Base-by-base conservation (phyloP, 345 rosid species). In the Sonneratia alba region DNA sequence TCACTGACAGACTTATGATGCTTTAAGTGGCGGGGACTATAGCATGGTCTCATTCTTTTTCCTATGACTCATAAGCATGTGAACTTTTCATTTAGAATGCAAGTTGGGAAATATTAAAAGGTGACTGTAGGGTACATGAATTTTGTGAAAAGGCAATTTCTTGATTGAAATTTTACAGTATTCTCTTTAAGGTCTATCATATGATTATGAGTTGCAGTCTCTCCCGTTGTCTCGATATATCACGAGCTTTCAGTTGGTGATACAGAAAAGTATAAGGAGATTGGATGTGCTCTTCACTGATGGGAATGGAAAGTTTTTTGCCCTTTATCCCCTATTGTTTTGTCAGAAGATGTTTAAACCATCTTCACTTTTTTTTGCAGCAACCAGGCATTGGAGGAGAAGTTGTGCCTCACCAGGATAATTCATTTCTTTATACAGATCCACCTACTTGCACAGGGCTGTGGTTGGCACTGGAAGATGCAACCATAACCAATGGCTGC, bases 341-440 rank as follows among this genome's bases (percentile, higher is more conserved):
- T 61, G 14, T 19, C 9, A 24, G 11, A 24, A 7, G 10, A 22
- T 7, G 14, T 27, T 61, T 22, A 19, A 7, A 0, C 9, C 22
- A 13, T 32, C 38, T 62, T 62, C 45, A 42, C 45, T 32, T 62
- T 4, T 37, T 42, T 66, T 48, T 32, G 55, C 89, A 90, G 98
- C 99, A 95, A 95, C 98, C 98, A 21, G 97, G 98, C 48, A 95
- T 95, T 70, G 97, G 97, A 81, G 97, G 97, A 7, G 99, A 92
- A 83, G 99, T 95, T 66, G 89, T 83, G 70, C 98, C 98, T 21
- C 97, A 92, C 81, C 98, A 95, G 82, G 98, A 95, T 73, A 92
- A 89, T 48, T 89, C 99, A 7, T 95, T 92, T 74, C 86, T 95
- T 36, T 85, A 86, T 78, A 92, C 99, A 7, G 96, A 92, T 73